A percentile compares a stretch with the other conserved stretches of the same genome.
Evolutionary conservation across 257 asterid species (phyloP).

Genomic region (Eustoma russellianum): DNA sequence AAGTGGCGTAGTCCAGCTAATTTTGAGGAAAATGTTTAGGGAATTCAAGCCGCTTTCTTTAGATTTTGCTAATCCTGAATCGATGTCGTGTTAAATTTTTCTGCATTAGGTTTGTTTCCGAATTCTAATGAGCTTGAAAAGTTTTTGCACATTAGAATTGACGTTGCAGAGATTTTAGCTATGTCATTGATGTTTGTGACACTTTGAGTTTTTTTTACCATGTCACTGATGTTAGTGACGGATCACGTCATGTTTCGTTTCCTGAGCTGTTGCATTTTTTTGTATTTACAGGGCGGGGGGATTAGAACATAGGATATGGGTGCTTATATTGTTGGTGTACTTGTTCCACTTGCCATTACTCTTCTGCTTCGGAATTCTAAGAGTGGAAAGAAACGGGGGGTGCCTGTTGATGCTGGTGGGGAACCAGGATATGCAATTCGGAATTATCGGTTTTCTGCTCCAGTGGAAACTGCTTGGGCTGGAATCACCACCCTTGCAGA

Average conservation of each 20-base stretch:
- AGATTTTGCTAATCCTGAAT: too few species aligned
- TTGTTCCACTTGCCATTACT: conserved; percentile 66
- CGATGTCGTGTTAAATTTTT: not conserved
- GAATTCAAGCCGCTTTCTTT: too few species aligned
- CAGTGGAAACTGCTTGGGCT: conserved; percentile 90
- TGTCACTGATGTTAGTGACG: too few species aligned
- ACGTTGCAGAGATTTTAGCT: too few species aligned
- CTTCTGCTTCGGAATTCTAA: conserved; percentile 52
- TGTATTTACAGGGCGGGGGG: conserved; percentile 1
- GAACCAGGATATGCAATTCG: conserved; percentile 69
- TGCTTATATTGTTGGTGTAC: conserved; percentile 60
- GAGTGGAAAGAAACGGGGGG: conserved; percentile 64
- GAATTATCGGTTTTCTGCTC: conserved; percentile 51
- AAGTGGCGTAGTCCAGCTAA: too few species aligned
- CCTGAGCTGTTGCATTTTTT: conserved; percentile 7
- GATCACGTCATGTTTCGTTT: not conserved
- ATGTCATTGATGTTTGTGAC: too few species aligned
- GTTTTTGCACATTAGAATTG: too few species aligned
- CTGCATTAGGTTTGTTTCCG: not conserved
- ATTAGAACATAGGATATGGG: conserved; percentile 33
- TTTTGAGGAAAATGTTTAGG: too few species aligned
- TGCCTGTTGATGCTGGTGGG: conserved; percentile 65
- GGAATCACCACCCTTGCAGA: conserved; percentile 91
- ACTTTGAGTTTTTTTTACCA: too few species aligned
- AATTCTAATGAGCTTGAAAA: not conserved